Percentiles rank a stretch among this genome's conserved stretches.
Evolutionary conservation across 768 basidiomycete species (phyloP).

Genomic region (Nevesoporus exiguus): DNA sequence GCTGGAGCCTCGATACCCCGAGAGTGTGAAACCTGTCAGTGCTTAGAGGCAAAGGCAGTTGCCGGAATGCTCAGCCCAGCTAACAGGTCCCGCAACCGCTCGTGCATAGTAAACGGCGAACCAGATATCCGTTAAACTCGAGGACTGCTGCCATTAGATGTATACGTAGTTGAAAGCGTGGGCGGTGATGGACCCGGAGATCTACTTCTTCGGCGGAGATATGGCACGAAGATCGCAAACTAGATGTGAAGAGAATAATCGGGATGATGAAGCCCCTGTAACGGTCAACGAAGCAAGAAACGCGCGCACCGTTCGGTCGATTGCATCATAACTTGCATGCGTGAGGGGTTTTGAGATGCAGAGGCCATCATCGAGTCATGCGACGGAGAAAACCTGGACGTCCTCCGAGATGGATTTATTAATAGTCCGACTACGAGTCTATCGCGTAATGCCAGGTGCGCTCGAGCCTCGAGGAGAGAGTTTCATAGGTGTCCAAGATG

Average conservation of each 20-base stretch:
- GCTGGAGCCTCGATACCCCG: not conserved
- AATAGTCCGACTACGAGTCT: not conserved
- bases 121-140: not conserved
- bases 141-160: not conserved
- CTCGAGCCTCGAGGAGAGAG: not conserved
- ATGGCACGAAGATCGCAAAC: slow-evolving; percentile 1
- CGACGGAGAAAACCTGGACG: not conserved
- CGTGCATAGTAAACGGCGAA: too few relatives aligned
- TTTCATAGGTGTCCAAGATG: not conserved
- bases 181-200: slow-evolving; percentile 8
- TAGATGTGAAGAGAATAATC: not conserved
- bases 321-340: not conserved
- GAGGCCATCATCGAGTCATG: not conserved
- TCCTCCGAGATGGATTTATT: not conserved
- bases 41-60: not conserved
- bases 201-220: slow-evolving; percentile 19
- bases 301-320: slow-evolving; percentile 1
- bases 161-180: not conserved
- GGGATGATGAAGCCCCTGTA: not conserved
- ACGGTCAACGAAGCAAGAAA: not conserved
- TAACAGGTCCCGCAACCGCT: not conserved
- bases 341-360: not conserved
- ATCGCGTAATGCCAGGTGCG: not conserved
- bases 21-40: not conserved
- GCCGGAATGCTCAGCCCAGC: not conserved